phyloP scores from a whole-genome alignment of 805 yeast species.

The Lipomyces orientalis region DNA sequence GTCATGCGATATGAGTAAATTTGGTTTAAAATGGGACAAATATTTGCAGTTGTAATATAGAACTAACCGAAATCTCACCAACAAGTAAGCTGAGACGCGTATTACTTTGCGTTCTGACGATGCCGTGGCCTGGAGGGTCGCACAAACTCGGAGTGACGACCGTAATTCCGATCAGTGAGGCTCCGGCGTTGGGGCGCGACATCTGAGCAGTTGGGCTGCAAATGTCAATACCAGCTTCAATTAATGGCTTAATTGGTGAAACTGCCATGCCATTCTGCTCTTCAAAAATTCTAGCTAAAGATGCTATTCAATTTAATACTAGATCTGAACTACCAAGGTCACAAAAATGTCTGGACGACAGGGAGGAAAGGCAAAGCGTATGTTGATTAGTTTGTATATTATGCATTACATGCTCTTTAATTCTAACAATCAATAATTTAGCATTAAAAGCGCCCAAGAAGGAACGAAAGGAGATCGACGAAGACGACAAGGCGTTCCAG shows the following conservation, averaged over 20 bases:
- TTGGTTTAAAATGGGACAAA: not conserved
- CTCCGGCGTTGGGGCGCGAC: not conserved
- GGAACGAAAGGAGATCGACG: conserved; percentile 73
- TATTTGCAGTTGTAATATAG: not conserved
- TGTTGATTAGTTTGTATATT: conserved; percentile 41
- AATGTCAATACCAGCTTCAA: no score
- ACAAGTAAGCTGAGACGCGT: not conserved
- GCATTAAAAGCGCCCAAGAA: conserved; percentile 80
- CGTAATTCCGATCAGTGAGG: no score
- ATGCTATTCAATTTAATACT: no score
- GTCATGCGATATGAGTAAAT: conserved; percentile 1
- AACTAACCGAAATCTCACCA: not conserved
- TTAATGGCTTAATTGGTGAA: not conserved
- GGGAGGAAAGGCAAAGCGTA: conserved; percentile 95
- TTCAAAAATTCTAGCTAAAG: not conserved
- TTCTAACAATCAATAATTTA: conserved; percentile 33
- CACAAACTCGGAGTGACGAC: not conserved
- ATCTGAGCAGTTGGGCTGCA: not conserved
- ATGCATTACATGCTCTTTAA: conserved; percentile 45
- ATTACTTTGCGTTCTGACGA: not conserved
- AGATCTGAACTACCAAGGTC: not conserved
- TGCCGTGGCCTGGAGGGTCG: not conserved
- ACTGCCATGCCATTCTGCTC: not conserved
- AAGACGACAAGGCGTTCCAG: conserved; percentile 88
- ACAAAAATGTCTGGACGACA: conserved; percentile 86